Percentiles rank a stretch among this genome's conserved stretches.
These are phyloP conservation scores for Ogataea zsoltii DNA, from an alignment of 805 yeast species.

Conservation along the genomic window DNA sequence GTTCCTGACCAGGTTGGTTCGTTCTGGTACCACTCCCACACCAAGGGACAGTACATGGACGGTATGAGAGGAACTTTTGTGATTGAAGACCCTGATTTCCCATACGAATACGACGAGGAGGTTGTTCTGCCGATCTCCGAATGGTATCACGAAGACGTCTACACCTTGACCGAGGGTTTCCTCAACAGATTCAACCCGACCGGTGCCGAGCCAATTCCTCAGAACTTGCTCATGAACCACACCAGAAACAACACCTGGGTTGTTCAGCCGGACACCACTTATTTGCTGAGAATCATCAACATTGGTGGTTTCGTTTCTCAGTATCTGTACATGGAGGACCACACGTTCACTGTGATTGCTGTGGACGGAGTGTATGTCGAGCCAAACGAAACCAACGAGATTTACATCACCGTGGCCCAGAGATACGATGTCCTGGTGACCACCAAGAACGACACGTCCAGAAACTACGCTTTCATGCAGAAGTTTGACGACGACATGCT, in stretches of 20 bases:
- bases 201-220: conserved; percentile 98
- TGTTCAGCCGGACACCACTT: conserved; percentile 84
- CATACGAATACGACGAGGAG: conserved; percentile 82
- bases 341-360: conserved; percentile 81
- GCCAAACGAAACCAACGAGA: conserved; percentile 63
- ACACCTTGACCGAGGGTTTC: conserved; percentile 55
- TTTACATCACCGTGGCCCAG: conserved; percentile 89
- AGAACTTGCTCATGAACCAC: conserved; percentile 75
- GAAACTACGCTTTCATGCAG: conserved; percentile 82
- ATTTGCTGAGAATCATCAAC: conserved; percentile 77
- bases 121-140: conserved; percentile 68
- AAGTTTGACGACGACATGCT: conserved; percentile 80
- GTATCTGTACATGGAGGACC: conserved; percentile 86
- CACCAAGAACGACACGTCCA: conserved; percentile 62
- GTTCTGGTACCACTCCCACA: conserved; percentile 97
- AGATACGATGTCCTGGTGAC: conserved; percentile 79
- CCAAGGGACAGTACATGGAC: conserved; percentile 87
- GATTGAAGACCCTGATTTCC: conserved; percentile 62
- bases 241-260: conserved; percentile 73
- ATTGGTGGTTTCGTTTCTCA: conserved; percentile 92
- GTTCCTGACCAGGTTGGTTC: conserved; percentile 83
- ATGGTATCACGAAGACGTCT: conserved; percentile 78
- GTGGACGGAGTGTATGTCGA: conserved; percentile 90
- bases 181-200: conserved; percentile 83
- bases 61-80: conserved; percentile 84